phyloP scores from a whole-genome alignment of 306 rosid species.

The peach (Prunus persica) region Prunus_persica_NCBIv2 NC_034011.1:7175001-7175500 shows the following conservation, averaged over 20 bases:
- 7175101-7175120: background rate
- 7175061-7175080: background rate
- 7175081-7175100: background rate
- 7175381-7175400: too few species aligned
- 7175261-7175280: background rate
- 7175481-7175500: slow-evolving; percentile 58
- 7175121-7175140: background rate
- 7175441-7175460: slow-evolving; percentile 40
- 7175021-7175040: background rate
- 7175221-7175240: slow-evolving; percentile 27
- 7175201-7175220: slow-evolving; percentile 20
- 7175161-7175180: background rate
- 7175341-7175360: slow-evolving; percentile 10
- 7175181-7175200: background rate
- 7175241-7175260: background rate
- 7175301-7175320: slow-evolving; percentile 13
- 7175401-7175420: background rate
- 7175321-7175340: slow-evolving; percentile 25
- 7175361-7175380: background rate
- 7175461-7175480: slow-evolving; percentile 43
- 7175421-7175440: slow-evolving; percentile 47
- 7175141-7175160: background rate
- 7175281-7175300: background rate
- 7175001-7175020: background rate
- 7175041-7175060: background rate